A percentile compares a stretch with the other conserved stretches of the same genome.
phyloP scores from a whole-genome alignment of 2,329 filamentous ascomycete species.

The Penicillium occitanis region DNA sequence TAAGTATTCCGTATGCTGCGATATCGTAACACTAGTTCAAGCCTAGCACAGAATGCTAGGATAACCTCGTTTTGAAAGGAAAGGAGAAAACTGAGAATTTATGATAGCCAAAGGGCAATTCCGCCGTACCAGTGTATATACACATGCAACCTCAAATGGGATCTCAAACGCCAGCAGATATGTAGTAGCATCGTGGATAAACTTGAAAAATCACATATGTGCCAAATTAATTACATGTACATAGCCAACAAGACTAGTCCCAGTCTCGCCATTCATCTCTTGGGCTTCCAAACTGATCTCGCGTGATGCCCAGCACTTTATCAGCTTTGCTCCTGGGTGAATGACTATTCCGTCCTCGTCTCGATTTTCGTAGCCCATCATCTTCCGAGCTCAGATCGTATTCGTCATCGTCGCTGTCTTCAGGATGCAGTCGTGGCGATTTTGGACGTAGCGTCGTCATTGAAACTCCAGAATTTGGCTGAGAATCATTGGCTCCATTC shows the following conservation, averaged over 20 bases:
- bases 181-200: background rate
- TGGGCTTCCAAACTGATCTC: slow-evolving; percentile 22
- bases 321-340: slow-evolving; percentile 16
- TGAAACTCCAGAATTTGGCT: slow-evolving; percentile 42
- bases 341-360: slow-evolving; percentile 1
- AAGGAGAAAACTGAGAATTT: background rate
- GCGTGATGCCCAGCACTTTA: slow-evolving; percentile 13
- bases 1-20: background rate
- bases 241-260: slow-evolving; percentile 29
- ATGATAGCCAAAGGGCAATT: background rate
- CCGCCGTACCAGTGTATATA: background rate
- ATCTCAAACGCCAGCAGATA: slow-evolving; percentile 7
- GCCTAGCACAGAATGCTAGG: background rate
- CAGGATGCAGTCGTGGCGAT: slow-evolving; percentile 39
- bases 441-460: slow-evolving; percentile 44
- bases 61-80: background rate
- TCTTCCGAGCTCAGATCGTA: slow-evolving; percentile 26
- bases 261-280: slow-evolving; percentile 43
- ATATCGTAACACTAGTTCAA: background rate
- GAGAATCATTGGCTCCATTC: slow-evolving; percentile 15
- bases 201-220: background rate
- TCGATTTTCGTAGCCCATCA: slow-evolving; percentile 5
- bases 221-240: slow-evolving; percentile 8
- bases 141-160: background rate
- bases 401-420: slow-evolving; percentile 38